Evolutionary conservation across 2,329 filamentous ascomycete species (phyloP).

Genomic region (Penicillium vulpinum): DNA sequence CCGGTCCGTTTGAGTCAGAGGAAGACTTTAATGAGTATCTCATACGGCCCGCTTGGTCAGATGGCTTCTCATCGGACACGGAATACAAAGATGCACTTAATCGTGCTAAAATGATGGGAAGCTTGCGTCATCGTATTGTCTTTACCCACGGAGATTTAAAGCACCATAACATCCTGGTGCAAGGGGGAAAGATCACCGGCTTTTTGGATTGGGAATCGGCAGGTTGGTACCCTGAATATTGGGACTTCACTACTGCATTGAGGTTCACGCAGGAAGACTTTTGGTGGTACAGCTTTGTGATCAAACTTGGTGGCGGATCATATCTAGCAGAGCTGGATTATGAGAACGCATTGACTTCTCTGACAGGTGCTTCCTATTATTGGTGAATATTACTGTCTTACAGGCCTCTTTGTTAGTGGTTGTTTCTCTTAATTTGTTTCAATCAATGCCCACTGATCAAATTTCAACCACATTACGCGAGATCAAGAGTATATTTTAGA

Average conservation of each 20-base stretch:
- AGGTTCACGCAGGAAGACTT: constrained; percentile 14
- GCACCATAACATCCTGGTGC: constrained; percentile 18
- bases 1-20: constrained; percentile 30
- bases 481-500: too few species aligned
- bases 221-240: neutral
- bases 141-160: constrained; percentile 26
- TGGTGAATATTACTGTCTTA: too few species aligned
- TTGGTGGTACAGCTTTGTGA: constrained; percentile 24
- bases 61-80: constrained; percentile 23
- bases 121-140: constrained; percentile 25
- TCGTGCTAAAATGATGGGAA: constrained; percentile 19
- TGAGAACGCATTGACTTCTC: constrained; percentile 18
- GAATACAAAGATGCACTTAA: constrained; percentile 25
- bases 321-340: constrained; percentile 21
- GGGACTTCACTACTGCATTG: constrained; percentile 15
- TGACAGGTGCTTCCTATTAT: constrained; percentile 19
- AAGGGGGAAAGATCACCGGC: constrained; percentile 17
- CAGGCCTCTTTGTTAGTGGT: too few species aligned
- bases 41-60: constrained; percentile 24
- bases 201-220: constrained; percentile 24
- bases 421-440: too few species aligned
- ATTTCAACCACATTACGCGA: too few species aligned
- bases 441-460: too few species aligned
- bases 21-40: constrained; percentile 33
- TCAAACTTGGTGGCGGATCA: constrained; percentile 13